Base-by-base conservation (phyloP, 2,329 filamentous ascomycete genomes). In the Phaeosphaeria sp. region DNA sequence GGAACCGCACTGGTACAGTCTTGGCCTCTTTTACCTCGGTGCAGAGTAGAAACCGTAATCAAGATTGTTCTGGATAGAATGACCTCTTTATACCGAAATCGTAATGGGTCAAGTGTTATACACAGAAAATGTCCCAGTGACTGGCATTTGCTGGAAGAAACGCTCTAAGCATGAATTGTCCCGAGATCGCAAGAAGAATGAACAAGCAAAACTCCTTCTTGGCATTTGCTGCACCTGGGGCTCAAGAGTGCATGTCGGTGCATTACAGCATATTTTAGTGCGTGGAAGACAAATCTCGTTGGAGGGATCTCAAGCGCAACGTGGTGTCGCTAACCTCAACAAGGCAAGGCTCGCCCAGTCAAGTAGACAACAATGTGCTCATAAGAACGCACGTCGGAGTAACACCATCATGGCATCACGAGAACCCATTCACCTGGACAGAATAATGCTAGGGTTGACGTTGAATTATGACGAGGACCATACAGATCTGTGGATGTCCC, bases 351-450 rank as follows among this genome's bases (percentile, higher is more conserved):
- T n/a, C 15, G 36, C 36, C 42, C 42, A 44, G 21, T 11, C 21
- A 42, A 5, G 33, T 15, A 43, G 52, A 55, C 58, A 63, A 55
- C 58, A 66, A 65, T 60, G 60, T 67, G 62, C 64, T 67, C 64
- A 67, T 59, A 59, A 50, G 49, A 25, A 50, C 58, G 53, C 55
- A 58, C 21, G 21, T 27, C 11, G 18, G 11, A 22, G 21, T 13
- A 22, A 23, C 21, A 25, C 10, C 6, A 43, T 42, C 36, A 17
- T 6, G 17, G 46, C 52, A 41, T 42, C 30, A 27, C 33, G 36
- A 61, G 36, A 23, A 46, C 49, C 42, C 46, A n/a, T 6, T 27
- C 22, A 18, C 36, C n/a, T 22, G 7, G 10, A 27, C 44, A 27
- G 15, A 47, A 17, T 4, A n/a, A n/a, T 6, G 11, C 7, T 17